A percentile compares a stretch with the other conserved stretches of the same genome.
phyloP scores from a whole-genome alignment of 495 filamentous ascomycete species.

The Xylaria flabelliformis region DNA sequence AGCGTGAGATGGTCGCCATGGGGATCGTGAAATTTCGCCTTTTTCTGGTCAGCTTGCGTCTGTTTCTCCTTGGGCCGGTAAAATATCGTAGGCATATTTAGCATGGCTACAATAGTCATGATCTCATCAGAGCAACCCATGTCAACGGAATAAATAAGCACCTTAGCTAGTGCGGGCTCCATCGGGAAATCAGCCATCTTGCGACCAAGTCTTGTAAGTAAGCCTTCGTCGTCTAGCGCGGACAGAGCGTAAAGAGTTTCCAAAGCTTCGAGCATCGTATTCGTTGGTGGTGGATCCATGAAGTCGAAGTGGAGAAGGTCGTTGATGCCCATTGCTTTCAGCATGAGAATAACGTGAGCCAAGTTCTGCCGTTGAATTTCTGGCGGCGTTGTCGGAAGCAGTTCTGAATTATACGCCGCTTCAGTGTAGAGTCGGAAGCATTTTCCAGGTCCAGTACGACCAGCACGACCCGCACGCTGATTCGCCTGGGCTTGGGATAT shows the following conservation, averaged over 20 bases:
- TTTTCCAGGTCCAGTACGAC: slow-evolving; percentile 94
- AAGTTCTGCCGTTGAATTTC: slow-evolving; percentile 97
- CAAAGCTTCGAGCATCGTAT: slow-evolving; percentile 95
- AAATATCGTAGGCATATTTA: slow-evolving; percentile 83
- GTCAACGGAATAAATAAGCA: slow-evolving; percentile 85
- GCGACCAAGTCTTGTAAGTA: slow-evolving; percentile 87
- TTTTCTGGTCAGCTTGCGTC: slow-evolving; percentile 94
- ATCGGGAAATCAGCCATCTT: slow-evolving; percentile 99
- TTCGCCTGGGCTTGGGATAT: slow-evolving; percentile 97
- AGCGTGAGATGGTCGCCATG: slow-evolving; percentile 93
- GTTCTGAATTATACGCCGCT: slow-evolving; percentile 92
- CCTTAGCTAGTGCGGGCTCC: slow-evolving; percentile 85
- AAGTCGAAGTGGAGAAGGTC: slow-evolving; percentile 98
- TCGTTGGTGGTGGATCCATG: slow-evolving; percentile 97
- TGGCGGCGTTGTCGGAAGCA: slow-evolving; percentile 93
- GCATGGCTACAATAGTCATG: slow-evolving; percentile 93
- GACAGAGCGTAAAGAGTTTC: slow-evolving; percentile 94
- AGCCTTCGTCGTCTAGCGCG: slow-evolving; percentile 94
- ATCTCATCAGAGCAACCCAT: slow-evolving; percentile 92
- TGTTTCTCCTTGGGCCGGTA: slow-evolving; percentile 98
- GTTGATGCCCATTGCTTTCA: slow-evolving; percentile 99
- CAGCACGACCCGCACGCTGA: slow-evolving; percentile 90
- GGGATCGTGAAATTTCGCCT: slow-evolving; percentile 94
- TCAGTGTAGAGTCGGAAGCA: slow-evolving; percentile 97
- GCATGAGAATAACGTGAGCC: slow-evolving; percentile 94